Percentiles rank a stretch among this genome's conserved stretches.
Evolutionary conservation across 495 filamentous ascomycete genomes (phyloP).

Genomic region (Penicillium malachiteum): DNA sequence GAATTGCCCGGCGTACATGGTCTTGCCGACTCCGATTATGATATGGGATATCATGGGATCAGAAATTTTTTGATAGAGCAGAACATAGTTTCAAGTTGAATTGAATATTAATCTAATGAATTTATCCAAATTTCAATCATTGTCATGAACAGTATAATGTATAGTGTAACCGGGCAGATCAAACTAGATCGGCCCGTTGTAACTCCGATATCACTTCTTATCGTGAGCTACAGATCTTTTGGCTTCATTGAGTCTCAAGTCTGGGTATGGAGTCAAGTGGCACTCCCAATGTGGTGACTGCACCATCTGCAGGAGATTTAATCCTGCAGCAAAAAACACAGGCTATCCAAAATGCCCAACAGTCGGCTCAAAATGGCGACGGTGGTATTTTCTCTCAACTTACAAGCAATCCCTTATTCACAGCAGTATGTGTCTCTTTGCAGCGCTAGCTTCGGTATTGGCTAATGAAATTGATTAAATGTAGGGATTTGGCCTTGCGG

Average conservation of each 20-base stretch:
- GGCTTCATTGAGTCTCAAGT: slow-evolving; percentile 6
- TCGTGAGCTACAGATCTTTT: slow-evolving; percentile 11
- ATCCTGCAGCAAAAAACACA: slow-evolving; percentile 42
- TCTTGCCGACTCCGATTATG: not conserved
- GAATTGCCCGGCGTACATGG: too few species aligned
- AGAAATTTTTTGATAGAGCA: too few species aligned
- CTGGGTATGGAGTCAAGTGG: slow-evolving; percentile 36
- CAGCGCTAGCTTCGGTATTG: not conserved
- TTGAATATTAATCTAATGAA: too few species aligned
- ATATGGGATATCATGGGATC: too few species aligned
- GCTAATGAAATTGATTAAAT: slow-evolving; percentile 1
- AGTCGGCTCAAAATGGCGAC: slow-evolving; percentile 33
- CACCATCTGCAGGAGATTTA: slow-evolving; percentile 38
- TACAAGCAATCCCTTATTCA: slow-evolving; percentile 67
- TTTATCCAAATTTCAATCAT: not conserved
- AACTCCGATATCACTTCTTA: slow-evolving; percentile 35
- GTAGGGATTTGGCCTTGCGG: slow-evolving; percentile 82
- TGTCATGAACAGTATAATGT: not conserved
- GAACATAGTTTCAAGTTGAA: too few species aligned
- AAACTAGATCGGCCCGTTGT: slow-evolving; percentile 29
- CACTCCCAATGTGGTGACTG: slow-evolving; percentile 29
- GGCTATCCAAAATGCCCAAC: slow-evolving; percentile 28
- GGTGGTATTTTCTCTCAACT: slow-evolving; percentile 53
- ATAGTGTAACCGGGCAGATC: slow-evolving; percentile 8
- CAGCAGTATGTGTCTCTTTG: slow-evolving; percentile 46